A percentile compares a stretch with the other conserved stretches of the same genome.
Conservation (phyloP, 2,329 filamentous ascomycete genomes). For the Epichloe typhina region DNA sequence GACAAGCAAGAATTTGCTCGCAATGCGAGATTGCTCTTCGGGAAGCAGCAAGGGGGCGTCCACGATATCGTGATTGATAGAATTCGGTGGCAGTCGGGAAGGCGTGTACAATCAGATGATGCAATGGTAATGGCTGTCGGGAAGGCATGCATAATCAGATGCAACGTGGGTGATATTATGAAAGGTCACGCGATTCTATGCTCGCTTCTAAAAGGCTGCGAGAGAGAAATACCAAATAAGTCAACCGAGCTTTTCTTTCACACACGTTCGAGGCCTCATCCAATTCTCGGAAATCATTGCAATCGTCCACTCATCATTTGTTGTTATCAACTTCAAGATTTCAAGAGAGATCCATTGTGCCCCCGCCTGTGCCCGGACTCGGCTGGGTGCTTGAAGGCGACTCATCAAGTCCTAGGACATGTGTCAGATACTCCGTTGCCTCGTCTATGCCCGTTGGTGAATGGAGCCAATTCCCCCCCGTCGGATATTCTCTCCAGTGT, state of each 20-base stretch:
- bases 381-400: no score
- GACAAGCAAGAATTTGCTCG: neutral
- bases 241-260: no score
- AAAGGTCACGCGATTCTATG: neutral
- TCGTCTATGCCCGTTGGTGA: conserved; percentile 30
- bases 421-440: conserved; percentile 20
- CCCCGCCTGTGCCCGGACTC: neutral
- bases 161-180: no score
- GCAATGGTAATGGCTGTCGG: neutral
- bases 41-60: neutral
- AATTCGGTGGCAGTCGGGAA: neutral
- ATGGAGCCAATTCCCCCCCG: conserved; percentile 33
- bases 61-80: neutral
- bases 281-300: no score
- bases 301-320: neutral
- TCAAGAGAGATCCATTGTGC: neutral
- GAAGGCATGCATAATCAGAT: neutral
- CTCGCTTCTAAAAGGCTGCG: neutral
- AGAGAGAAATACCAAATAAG: neutral
- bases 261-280: no score
- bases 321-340: neutral
- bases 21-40: neutral
- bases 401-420: neutral
- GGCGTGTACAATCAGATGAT: no score
- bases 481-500: conserved; percentile 26